Conservation (phyloP, 192 early-diverging fungal genomes). For the Gamsiella multidivaricata region DNA sequence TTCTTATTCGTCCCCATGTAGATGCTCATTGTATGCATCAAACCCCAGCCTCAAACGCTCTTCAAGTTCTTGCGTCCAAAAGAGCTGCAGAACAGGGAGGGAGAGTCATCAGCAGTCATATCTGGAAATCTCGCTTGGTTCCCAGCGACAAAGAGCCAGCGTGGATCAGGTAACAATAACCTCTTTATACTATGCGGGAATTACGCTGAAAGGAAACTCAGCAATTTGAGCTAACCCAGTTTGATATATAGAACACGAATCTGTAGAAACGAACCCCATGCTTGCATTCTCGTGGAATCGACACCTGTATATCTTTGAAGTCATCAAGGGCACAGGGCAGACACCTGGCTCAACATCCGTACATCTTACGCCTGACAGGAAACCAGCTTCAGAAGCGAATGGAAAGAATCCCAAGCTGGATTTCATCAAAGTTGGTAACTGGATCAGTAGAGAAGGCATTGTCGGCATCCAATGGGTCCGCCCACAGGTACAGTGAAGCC, state of each 20-base stretch:
- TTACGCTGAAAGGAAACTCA: neutral
- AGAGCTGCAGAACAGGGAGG: conserved; percentile 22
- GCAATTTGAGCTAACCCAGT: neutral
- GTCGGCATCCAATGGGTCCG: conserved; percentile 71
- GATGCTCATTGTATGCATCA: conserved; percentile 69
- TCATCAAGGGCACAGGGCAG: conserved; percentile 33
- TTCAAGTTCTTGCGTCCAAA: conserved; percentile 68
- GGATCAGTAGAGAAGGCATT: conserved; percentile 63
- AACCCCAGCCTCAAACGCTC: conserved; percentile 67
- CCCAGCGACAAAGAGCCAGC: conserved; percentile 58
- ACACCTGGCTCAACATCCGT: neutral
- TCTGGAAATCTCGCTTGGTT: conserved; percentile 69
- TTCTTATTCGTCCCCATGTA: conserved; percentile 1
- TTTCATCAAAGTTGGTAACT: conserved; percentile 64
- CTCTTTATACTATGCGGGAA: neutral
- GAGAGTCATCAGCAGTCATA: conserved; percentile 33
- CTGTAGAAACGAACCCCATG: conserved; percentile 57
- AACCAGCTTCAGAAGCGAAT: conserved; percentile 18
- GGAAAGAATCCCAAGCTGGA: conserved; percentile 50
- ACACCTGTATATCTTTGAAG: conserved; percentile 61
- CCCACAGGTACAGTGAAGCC: too few relatives aligned
- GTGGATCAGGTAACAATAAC: conserved; percentile 39
- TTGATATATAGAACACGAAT: conserved; percentile 24
- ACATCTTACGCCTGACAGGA: conserved; percentile 36
- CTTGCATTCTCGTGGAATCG: conserved; percentile 70